phyloP scores from a whole-genome alignment of 106 monocot genomes.

The Dendrobium catenatum region DNA sequence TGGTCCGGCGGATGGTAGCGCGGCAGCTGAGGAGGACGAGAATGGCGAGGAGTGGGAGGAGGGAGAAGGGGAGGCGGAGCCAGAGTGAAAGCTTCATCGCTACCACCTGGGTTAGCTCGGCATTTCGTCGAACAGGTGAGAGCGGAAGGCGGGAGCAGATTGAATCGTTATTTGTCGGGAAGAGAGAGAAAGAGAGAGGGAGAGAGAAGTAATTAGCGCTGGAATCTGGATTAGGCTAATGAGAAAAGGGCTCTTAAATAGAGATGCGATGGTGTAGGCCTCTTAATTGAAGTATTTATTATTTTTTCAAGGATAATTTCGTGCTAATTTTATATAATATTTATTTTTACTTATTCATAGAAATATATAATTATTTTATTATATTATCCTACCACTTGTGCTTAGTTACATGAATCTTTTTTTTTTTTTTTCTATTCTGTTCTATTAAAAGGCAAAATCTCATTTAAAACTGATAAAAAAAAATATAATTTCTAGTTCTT shows the following conservation, averaged over 20 bases:
- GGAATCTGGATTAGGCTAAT: background rate
- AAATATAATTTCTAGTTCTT: too few relatives aligned
- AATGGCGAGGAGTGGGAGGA: conserved; percentile 36
- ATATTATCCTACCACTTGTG: too few relatives aligned
- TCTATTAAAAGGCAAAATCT: too few relatives aligned
- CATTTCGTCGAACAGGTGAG: conserved; percentile 1
- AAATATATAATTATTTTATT: too few relatives aligned
- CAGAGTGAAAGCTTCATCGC: conserved; percentile 22
- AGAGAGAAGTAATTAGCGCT: background rate
- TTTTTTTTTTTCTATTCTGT: too few relatives aligned
- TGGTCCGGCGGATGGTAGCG: conserved; percentile 12
- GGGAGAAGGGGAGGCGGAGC: conserved; percentile 17
- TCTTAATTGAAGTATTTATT: too few relatives aligned
- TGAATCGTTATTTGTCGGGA: background rate
- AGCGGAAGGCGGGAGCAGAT: background rate
- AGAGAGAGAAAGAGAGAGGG: background rate
- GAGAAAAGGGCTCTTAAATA: background rate
- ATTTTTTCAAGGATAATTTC: too few relatives aligned
- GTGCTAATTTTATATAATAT: too few relatives aligned
- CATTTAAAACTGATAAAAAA: too few relatives aligned
- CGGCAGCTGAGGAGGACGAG: conserved; percentile 32
- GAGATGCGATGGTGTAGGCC: too few relatives aligned
- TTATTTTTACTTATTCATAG: too few relatives aligned
- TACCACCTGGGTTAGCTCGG: background rate
- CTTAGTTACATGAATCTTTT: too few relatives aligned